Percentiles rank a stretch among this genome's conserved stretches.
phyloP scores from a whole-genome alignment of 176 grass and related monocot species.

The Leersia perrieri region DNA sequence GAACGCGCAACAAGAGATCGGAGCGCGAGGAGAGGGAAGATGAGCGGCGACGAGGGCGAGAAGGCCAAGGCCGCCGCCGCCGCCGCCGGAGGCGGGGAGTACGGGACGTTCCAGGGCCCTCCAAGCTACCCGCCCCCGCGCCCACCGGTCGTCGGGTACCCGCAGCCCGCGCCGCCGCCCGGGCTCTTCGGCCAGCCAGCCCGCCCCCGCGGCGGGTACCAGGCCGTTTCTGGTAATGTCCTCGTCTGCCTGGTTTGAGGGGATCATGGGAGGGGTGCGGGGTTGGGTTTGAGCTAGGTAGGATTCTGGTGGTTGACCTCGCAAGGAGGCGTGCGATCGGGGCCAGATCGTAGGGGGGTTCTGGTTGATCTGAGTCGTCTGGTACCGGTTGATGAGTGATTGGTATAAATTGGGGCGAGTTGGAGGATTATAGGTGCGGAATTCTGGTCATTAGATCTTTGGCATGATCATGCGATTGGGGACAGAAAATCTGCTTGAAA shows the following conservation, averaged over 20 bases:
- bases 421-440: neutral
- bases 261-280: neutral
- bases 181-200: constrained; percentile 42
- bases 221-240: constrained; percentile 47
- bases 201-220: constrained; percentile 58
- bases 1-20: neutral
- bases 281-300: neutral
- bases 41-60: constrained; percentile 7
- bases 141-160: constrained; percentile 62
- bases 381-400: neutral
- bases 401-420: neutral
- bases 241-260: neutral
- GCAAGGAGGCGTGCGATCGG: neutral
- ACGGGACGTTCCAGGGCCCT: constrained; percentile 73
- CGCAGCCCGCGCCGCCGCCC: constrained; percentile 60
- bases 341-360: neutral
- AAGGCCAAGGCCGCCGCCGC: constrained; percentile 7
- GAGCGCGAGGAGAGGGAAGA: neutral
- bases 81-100: constrained; percentile 26
- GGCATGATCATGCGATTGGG: neutral
- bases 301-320: neutral
- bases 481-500: neutral
- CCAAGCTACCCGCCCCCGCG: constrained; percentile 61
- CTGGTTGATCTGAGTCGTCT: neutral
- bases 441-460: neutral